phyloP scores from a whole-genome alignment of 192 early-diverging fungal species.

The Ramicandelaber brevisporus region DNA sequence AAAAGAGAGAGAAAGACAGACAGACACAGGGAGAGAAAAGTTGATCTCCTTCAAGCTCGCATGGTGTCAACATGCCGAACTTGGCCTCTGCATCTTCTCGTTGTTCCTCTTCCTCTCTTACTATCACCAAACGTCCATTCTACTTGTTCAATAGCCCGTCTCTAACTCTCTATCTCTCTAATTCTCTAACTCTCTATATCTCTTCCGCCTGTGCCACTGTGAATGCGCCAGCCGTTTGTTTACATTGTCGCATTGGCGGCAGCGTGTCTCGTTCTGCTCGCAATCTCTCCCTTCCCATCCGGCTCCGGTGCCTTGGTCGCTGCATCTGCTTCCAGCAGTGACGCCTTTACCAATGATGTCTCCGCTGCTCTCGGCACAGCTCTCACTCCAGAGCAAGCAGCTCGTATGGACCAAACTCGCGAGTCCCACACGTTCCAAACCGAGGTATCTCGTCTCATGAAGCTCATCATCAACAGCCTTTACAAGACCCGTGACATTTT shows the following conservation, averaged over 20 bases:
- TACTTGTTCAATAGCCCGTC: too few species aligned
- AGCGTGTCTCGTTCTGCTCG: too few species aligned
- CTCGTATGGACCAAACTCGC: slow-evolving; percentile 4
- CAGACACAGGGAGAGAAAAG: slow-evolving; percentile 1
- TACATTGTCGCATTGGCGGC: too few species aligned
- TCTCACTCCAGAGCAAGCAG: slow-evolving; percentile 1
- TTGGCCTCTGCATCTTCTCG: slow-evolving; percentile 1
- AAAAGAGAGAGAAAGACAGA: slow-evolving; percentile 1
- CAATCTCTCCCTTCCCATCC: too few species aligned
- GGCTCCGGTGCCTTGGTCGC: too few species aligned
- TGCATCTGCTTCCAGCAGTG: too few species aligned
- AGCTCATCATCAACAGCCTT: slow-evolving; percentile 84
- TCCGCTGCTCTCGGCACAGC: slow-evolving; percentile 6
- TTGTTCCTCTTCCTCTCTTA: not conserved
- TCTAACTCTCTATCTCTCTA: too few species aligned
- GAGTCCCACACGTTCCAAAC: slow-evolving; percentile 57
- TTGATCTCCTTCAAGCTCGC: too few species aligned
- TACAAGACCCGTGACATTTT: slow-evolving; percentile 95
- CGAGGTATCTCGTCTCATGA: slow-evolving; percentile 74
- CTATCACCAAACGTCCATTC: not conserved
- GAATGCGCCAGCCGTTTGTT: too few species aligned
- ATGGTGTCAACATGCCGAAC: slow-evolving; percentile 1
- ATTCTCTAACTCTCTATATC: too few species aligned
- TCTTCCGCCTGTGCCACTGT: too few species aligned
- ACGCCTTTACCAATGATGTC: not conserved